These are phyloP conservation scores for Trichoderma asperellum DNA, from an alignment of 2,329 filamentous ascomycete species.

Conservation along the genomic window DNA sequence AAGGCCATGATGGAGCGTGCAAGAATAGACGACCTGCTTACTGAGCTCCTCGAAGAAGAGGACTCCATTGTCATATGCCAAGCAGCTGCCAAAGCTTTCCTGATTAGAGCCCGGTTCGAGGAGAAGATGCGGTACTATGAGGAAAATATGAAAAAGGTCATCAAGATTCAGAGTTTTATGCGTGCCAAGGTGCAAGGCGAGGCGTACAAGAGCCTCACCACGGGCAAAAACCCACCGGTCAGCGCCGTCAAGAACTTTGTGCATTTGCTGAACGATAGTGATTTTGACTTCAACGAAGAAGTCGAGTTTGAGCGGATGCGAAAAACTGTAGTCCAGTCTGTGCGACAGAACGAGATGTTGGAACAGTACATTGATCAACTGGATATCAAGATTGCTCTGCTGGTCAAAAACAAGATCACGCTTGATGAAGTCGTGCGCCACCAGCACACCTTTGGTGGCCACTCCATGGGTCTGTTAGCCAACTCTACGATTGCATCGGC, in stretches of 20 bases:
- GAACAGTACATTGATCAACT: conserved; percentile 98
- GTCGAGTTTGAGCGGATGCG: conserved; percentile 93
- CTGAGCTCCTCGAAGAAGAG: conserved; percentile 81
- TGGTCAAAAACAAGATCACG: conserved; percentile 99
- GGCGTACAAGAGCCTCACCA: conserved; percentile 95
- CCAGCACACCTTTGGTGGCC: conserved; percentile 92
- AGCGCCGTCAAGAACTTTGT: conserved; percentile 98
- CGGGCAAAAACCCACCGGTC: conserved; percentile 94
- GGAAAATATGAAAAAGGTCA: conserved; percentile 97
- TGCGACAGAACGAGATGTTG: conserved; percentile 93
- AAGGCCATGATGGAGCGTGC: conserved; percentile 80
- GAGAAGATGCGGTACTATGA: conserved; percentile 89
- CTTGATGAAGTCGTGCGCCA: conserved; percentile 96
- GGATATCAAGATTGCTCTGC: conserved; percentile 96
- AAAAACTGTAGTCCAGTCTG: conserved; percentile 96
- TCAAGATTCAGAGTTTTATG: conserved; percentile 98
- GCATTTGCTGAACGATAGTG: conserved; percentile 94
- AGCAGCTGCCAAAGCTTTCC: conserved; percentile 69
- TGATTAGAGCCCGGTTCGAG: conserved; percentile 74
- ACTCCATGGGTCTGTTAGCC: conserved; percentile 80
- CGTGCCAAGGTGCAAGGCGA: conserved; percentile 94
- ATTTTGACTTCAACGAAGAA: conserved; percentile 98
- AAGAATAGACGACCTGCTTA: conserved; percentile 72
- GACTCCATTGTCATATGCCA: conserved; percentile 76
- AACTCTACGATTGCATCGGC: conserved; percentile 87